Percentiles rank a stretch among this genome's conserved stretches.
Conservation (phyloP, 352 stramenopile species). For the Globisporangium lucens region DNA sequence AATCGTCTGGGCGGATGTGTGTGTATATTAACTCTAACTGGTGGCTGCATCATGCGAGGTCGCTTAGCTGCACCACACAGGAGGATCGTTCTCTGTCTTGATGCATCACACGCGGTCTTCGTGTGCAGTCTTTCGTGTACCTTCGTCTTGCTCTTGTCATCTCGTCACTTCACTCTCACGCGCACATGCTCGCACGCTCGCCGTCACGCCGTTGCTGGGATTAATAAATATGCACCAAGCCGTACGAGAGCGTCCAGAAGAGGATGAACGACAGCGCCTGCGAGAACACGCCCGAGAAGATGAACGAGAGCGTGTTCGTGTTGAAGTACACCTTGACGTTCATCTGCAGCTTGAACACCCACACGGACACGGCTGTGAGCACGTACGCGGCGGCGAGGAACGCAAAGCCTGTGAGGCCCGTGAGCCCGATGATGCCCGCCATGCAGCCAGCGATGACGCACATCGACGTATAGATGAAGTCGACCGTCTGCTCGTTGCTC, state of each 20-base stretch:
- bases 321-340: slow-evolving; percentile 83
- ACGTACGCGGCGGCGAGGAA: slow-evolving; percentile 69
- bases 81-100: background rate
- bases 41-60: background rate
- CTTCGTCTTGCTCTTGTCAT: background rate
- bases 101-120: background rate
- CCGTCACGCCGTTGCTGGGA: background rate
- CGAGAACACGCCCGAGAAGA: slow-evolving; percentile 69
- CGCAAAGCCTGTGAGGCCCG: slow-evolving; percentile 66
- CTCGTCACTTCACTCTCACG: background rate
- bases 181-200: background rate
- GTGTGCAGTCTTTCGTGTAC: background rate
- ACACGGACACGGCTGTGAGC: slow-evolving; percentile 58
- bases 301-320: slow-evolving; percentile 57
- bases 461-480: slow-evolving; percentile 84
- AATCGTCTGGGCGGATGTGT: background rate
- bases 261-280: slow-evolving; percentile 86
- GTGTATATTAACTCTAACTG: background rate
- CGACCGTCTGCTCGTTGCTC: slow-evolving; percentile 72
- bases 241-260: slow-evolving; percentile 88
- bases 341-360: slow-evolving; percentile 71
- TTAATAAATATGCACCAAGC: slow-evolving; percentile 90
- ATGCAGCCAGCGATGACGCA: slow-evolving; percentile 81
- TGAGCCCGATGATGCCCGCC: slow-evolving; percentile 76
- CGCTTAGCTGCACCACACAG: too few species aligned